These are phyloP conservation scores for Rauvolfia tetraphylla DNA, from an alignment of 257 asterid genomes.

Conservation along the genomic window DNA sequence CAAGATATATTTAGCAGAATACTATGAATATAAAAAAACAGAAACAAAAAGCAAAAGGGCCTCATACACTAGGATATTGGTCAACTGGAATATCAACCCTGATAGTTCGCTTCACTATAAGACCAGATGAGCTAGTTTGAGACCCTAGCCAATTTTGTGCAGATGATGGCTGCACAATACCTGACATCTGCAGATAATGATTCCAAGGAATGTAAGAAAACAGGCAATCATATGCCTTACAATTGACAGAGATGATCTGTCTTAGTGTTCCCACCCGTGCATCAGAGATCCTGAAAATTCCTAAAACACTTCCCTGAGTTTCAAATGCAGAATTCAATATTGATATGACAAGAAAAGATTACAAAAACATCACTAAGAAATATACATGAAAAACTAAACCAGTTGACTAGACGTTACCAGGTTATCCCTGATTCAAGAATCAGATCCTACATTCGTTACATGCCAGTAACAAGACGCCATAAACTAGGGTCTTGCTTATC, in stretches of 20 bases:
- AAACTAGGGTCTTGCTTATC: not conserved
- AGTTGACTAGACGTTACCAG: not conserved
- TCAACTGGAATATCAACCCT: constrained; percentile 96
- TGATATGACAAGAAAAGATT: not conserved
- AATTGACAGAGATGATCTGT: not conserved
- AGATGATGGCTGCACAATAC: constrained; percentile 70
- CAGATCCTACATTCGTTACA: not conserved
- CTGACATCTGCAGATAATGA: constrained; percentile 65
- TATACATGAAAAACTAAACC: not conserved
- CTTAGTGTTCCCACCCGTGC: not conserved
- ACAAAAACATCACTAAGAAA: not conserved
- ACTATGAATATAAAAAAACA: constrained; percentile 7
- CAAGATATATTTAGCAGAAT: constrained; percentile 4
- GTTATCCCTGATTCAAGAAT: not conserved
- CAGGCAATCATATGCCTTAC: not conserved
- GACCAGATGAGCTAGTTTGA: constrained; percentile 87
- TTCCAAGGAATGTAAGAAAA: constrained; percentile 33
- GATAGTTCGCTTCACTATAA: constrained; percentile 77
- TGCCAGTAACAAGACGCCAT: constrained; percentile 2
- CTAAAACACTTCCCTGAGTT: not conserved
- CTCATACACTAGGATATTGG: constrained; percentile 74
- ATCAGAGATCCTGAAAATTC: constrained; percentile 1
- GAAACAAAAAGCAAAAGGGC: not conserved
- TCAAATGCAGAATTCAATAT: not conserved
- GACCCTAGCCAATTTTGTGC: constrained; percentile 86